Evolutionary conservation across 129 eudicot species (phyloP).

Genomic region (Arctium lappa): DNA sequence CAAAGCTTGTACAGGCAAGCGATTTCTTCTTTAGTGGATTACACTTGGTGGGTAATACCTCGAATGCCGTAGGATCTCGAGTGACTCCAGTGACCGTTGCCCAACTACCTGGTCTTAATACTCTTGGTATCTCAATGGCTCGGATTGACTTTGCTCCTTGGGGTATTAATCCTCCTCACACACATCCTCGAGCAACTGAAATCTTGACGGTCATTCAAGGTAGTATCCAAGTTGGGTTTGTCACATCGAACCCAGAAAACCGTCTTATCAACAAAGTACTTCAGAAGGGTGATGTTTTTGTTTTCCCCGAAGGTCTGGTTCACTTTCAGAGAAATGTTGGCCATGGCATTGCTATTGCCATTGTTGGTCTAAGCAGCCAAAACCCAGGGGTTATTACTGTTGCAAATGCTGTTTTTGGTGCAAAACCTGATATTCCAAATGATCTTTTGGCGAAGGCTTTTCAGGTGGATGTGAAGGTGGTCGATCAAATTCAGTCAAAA

Average conservation of each 20-base stretch:
- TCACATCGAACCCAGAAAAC: slow-evolving; percentile 33
- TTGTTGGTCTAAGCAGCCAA: slow-evolving; percentile 34
- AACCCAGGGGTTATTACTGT: slow-evolving; percentile 28
- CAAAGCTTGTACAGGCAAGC: background rate
- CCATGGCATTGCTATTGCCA: slow-evolving; percentile 8
- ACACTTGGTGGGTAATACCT: slow-evolving; percentile 17
- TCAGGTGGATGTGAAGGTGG: slow-evolving; percentile 6
- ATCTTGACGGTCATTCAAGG: slow-evolving; percentile 27
- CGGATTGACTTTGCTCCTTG: too few species aligned
- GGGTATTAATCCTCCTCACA: slow-evolving; percentile 17
- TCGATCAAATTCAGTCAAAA: background rate
- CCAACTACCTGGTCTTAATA: too few species aligned
- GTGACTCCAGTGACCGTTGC: background rate
- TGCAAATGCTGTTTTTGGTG: slow-evolving; percentile 16
- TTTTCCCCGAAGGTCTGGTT: slow-evolving; percentile 26
- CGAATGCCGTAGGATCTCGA: slow-evolving; percentile 25
- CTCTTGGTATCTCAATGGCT: too few species aligned
- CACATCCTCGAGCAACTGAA: slow-evolving; percentile 18
- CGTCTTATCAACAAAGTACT: slow-evolving; percentile 16
- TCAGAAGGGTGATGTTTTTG: slow-evolving; percentile 28
- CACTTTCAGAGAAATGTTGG: slow-evolving; percentile 32
- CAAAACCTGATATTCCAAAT: background rate
- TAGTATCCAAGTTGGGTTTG: slow-evolving; percentile 25
- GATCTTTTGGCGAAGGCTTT: slow-evolving; percentile 12
- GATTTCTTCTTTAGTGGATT: slow-evolving; percentile 34